Evolutionary conservation across 2,329 filamentous ascomycete species (phyloP).

Genomic region (Trichoderma sp.): DNA sequence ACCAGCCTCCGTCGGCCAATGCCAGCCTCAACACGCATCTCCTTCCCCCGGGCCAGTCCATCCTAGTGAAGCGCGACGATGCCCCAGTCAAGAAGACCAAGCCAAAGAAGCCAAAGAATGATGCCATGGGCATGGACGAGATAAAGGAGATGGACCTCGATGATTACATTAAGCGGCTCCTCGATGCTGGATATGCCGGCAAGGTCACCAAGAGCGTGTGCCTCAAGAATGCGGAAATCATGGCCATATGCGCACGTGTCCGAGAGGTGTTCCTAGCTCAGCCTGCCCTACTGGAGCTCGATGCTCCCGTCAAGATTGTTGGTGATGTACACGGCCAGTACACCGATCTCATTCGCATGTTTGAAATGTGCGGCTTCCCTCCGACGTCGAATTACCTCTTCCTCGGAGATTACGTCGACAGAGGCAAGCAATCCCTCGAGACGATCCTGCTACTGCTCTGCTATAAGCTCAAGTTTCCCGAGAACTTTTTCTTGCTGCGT

Average conservation of each 20-base stretch:
- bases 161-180: slow-evolving; percentile 90
- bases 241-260: slow-evolving; percentile 84
- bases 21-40: slow-evolving; percentile 56
- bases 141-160: slow-evolving; percentile 92
- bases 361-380: slow-evolving; percentile 97
- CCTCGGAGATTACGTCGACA: slow-evolving; percentile 92
- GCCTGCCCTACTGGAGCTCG: slow-evolving; percentile 85
- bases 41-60: slow-evolving; percentile 80
- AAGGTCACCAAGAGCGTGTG: slow-evolving; percentile 98
- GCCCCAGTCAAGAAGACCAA: slow-evolving; percentile 55
- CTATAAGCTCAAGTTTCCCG: slow-evolving; percentile 96
- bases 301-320: slow-evolving; percentile 95
- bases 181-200: slow-evolving; percentile 92
- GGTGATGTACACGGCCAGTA: slow-evolving; percentile 97
- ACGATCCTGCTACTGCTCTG: slow-evolving; percentile 89
- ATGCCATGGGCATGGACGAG: slow-evolving; percentile 77
- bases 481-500: slow-evolving; percentile 93
- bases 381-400: slow-evolving; percentile 91
- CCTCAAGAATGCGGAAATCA: slow-evolving; percentile 95
- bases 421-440: slow-evolving; percentile 92
- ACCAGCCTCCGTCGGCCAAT: slow-evolving; percentile 72
- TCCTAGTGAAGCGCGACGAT: slow-evolving; percentile 78
- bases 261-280: slow-evolving; percentile 89
- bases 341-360: slow-evolving; percentile 92
- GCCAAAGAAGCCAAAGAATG: slow-evolving; percentile 43